Evolutionary conservation across 305 asterid genomes (phyloP).

Genomic region (Solanum hybrid): DNA sequence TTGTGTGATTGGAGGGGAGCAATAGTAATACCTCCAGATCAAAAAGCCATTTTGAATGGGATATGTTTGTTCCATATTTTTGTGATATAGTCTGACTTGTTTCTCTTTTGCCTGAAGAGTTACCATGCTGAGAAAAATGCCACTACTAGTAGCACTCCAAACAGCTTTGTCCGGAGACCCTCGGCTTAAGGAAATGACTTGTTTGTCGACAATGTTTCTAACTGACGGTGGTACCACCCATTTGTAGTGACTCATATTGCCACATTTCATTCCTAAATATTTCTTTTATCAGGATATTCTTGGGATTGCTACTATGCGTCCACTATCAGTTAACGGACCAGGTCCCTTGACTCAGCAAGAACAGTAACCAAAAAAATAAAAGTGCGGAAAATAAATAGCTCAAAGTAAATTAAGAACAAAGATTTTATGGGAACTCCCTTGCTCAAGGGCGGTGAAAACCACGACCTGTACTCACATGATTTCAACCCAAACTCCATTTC

Average conservation of each 20-base stretch:
- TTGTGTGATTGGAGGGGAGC: neutral
- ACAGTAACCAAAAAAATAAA: no score
- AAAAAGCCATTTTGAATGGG: no score
- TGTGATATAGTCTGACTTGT: neutral
- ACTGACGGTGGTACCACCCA: neutral
- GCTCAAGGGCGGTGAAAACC: no score
- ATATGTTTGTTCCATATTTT: no score
- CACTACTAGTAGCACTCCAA: neutral
- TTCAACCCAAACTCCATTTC: no score
- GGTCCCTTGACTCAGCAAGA: no score
- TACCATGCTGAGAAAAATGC: neutral
- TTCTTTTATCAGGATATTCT: neutral
- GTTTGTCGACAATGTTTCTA: neutral
- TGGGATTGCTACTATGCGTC: neutral
- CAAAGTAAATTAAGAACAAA: no score
- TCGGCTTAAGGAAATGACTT: neutral
- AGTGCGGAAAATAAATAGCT: no score
- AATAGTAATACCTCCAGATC: neutral
- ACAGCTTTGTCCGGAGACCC: neutral
- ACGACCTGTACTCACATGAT: no score
- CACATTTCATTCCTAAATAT: neutral
- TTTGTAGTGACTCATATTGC: neutral
- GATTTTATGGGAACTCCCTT: no score
- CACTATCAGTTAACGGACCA: no score
- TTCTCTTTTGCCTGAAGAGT: neutral